Conservation (phyloP, 805 yeast species). For the Starmerella geochares region DNA sequence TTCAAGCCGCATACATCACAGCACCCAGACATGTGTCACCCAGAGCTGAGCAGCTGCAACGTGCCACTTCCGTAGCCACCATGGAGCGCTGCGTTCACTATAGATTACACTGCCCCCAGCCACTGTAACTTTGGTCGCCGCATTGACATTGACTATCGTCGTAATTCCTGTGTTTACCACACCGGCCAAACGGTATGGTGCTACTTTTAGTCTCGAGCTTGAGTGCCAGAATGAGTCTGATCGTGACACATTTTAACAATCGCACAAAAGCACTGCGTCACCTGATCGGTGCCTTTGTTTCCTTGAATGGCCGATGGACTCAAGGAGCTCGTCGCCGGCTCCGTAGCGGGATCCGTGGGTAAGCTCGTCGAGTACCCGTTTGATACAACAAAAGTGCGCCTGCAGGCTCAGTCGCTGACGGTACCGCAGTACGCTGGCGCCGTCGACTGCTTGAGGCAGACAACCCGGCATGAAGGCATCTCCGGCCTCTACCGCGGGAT, state of each 20-base stretch:
- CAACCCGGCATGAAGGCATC: conserved; percentile 60
- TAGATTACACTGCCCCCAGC: too few relatives aligned
- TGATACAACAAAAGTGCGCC: conserved; percentile 81
- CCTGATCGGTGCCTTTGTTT: not conserved
- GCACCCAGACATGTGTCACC: too few relatives aligned
- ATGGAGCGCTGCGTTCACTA: too few relatives aligned
- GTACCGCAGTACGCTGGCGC: conserved; percentile 49
- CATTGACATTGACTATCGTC: too few relatives aligned
- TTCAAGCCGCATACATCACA: too few relatives aligned
- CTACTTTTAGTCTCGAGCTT: too few relatives aligned
- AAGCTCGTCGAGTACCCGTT: conserved; percentile 84
- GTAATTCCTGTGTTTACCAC: too few relatives aligned
- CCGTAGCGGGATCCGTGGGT: conserved; percentile 67
- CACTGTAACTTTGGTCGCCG: too few relatives aligned
- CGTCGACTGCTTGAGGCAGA: conserved; percentile 50
- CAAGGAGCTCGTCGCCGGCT: conserved; percentile 30
- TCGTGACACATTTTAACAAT: not conserved
- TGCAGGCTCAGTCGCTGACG: conserved; percentile 52
- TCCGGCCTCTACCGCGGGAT: conserved; percentile 72
- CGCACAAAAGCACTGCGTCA: not conserved
- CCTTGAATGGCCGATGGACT: conserved; percentile 6
- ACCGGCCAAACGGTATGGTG: too few relatives aligned
- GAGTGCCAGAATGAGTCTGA: too few relatives aligned
- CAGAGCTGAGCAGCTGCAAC: too few relatives aligned
- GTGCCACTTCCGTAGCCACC: too few relatives aligned